Evolutionary conservation across 163 green algal genomes (phyloP), one percentile per base, ranked within the genome.

Genomic region (Coccomyxa subellipsoidea): DNA sequence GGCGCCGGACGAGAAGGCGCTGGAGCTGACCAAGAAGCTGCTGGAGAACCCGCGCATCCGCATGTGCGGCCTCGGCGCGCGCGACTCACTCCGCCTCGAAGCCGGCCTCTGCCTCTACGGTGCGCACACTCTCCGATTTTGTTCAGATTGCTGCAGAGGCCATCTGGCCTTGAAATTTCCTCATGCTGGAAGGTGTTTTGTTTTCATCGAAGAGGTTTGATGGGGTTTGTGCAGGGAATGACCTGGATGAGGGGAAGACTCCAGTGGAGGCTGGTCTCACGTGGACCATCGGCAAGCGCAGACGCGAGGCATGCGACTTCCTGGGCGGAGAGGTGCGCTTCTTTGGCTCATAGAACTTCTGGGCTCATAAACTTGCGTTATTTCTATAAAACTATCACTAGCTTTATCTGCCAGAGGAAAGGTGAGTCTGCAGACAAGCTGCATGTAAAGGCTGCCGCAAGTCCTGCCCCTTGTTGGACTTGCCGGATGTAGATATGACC

Each of bases 101-200:
- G 97, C 97, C 7, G 97, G 97, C 7, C 90, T 99, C 36, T 99
- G 97, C 88, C 90, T 99, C 21, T 99, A 99, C 84, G 97, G 91
- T 92, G 71, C 38, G 83, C 29, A 32, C 4, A 18, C 47, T 59
- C 47, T 59, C 15, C 23, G 47, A 8, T 59, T 59, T 2, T 18
- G 23, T 59, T 7, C 21, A 23, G 21, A 18, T 59, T 12, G 5
- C 1, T 27, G 47, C 47, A 59, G 23, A 27, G 47, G 4, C 4
- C 47, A 59, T 12, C 1, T 59, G 47, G 15, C 47, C 23, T 18
- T 27, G 39, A 12, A 12, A 23, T 59, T 18, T 27, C 47, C 0
- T 59, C 47, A n/a, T n/a, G n/a, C n/a, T n/a, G n/a, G n/a, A n/a
- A n/a, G n/a, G n/a, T n/a, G n/a, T n/a, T n/a, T n/a, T n/a, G n/a